Conservation (phyloP, 495 filamentous ascomycete genomes). For the Penicillium cosmopolitanum region DNA sequence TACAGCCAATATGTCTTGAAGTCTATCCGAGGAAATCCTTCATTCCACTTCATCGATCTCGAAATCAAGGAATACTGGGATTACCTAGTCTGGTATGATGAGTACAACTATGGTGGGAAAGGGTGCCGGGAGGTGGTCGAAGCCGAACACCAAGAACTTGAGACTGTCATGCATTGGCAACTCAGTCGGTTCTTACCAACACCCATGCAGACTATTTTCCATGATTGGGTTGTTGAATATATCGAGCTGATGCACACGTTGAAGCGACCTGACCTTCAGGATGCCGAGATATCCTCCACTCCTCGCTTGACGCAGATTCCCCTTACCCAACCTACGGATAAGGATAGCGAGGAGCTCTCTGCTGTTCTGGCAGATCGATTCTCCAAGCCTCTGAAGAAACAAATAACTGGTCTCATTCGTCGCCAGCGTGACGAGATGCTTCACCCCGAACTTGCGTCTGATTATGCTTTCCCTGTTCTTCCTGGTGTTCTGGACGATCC, state of each 20-base stretch:
- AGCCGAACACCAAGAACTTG: constrained; percentile 80
- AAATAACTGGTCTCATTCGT: constrained; percentile 74
- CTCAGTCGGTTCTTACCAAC: constrained; percentile 83
- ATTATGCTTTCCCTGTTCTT: constrained; percentile 83
- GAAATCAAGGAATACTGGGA: constrained; percentile 99
- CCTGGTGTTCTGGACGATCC: constrained; percentile 73
- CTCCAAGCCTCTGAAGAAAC: constrained; percentile 87
- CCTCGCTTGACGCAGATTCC: constrained; percentile 79
- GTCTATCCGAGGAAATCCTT: constrained; percentile 89
- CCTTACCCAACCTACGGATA: constrained; percentile 50
- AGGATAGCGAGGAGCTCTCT: constrained; percentile 60
- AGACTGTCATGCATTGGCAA: constrained; percentile 98
- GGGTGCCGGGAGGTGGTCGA: constrained; percentile 84
- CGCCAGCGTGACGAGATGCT: constrained; percentile 86
- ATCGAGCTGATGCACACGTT: constrained; percentile 89
- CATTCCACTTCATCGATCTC: constrained; percentile 96
- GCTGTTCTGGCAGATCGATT: constrained; percentile 73
- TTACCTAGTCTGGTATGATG: constrained; percentile 99
- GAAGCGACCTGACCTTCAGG: constrained; percentile 64
- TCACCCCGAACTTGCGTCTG: constrained; percentile 84
- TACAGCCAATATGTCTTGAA: constrained; percentile 97
- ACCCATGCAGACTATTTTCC: constrained; percentile 81
- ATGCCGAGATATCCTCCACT: constrained; percentile 53
- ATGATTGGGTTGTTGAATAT: constrained; percentile 93
- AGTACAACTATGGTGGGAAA: constrained; percentile 97